These are phyloP conservation scores for Aurantiochytrium sp. DNA, from an alignment of 108 stramenopile genomes.

Conservation along the genomic window DNA sequence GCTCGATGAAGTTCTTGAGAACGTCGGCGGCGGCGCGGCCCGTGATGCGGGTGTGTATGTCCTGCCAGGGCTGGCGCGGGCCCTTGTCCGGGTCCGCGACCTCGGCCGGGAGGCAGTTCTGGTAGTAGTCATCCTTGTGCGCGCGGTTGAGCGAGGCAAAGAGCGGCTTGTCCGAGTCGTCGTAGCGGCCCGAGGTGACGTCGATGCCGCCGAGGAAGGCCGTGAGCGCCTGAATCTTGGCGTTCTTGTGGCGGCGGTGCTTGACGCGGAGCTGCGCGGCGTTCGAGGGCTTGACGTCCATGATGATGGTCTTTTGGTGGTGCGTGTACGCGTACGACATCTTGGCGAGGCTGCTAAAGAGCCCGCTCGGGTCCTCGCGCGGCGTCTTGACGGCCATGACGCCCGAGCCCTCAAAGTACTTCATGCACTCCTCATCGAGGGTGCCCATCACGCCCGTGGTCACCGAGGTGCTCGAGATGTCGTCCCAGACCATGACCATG, in stretches of 20 bases:
- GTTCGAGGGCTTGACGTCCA: conserved; percentile 21
- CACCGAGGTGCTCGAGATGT: neutral
- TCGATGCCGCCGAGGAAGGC: conserved; percentile 22
- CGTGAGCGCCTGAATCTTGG: neutral
- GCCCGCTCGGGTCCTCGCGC: neutral
- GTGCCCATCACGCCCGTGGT: neutral
- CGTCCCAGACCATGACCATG: conserved; percentile 23
- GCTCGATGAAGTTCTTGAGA: conserved; percentile 6
- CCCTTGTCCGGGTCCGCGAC: neutral
- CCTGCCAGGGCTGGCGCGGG: conserved; percentile 26
- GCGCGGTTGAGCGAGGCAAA: conserved; percentile 17
- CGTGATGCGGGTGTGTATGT: neutral
- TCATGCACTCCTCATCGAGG: neutral
- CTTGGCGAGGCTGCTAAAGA: neutral
- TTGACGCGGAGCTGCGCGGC: neutral
- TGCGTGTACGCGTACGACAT: neutral
- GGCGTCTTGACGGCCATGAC: neutral
- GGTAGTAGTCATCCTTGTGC: conserved; percentile 21
- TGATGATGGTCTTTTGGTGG: neutral
- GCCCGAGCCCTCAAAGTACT: neutral
- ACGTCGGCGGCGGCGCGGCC: neutral
- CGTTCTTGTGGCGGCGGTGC: neutral
- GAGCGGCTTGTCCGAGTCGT: neutral
- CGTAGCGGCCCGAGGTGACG: neutral
- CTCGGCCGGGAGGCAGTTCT: neutral